Evolutionary conservation across 139 green algal species (phyloP), one percentile per base, ranked within the genome.

Genomic region (Zygnema circumcarinatum): DNA sequence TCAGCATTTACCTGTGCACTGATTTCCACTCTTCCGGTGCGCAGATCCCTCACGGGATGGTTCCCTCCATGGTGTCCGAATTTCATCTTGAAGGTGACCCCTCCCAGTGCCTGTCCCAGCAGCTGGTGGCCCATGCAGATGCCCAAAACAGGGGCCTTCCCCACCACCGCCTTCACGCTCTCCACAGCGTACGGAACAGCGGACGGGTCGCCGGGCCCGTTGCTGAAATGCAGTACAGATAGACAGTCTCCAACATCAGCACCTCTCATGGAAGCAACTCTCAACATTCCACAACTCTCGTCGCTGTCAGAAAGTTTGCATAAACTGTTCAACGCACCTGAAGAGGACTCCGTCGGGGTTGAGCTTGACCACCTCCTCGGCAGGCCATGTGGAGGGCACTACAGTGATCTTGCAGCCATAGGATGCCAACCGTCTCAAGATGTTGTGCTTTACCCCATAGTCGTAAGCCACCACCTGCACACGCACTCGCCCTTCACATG

Each of bases 371-470:
- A 99, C 96, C 86, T 99, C 95, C 35, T 90, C 39, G 1, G 36
- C 33, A 3, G 81, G 33, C n/a, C 52, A 83, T 42, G 56, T 92
- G 2, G 96, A 97, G 2, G 97, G 97, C 81, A 99, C 97, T 0
- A 99, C 97, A 0, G 96, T 99, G 81, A 99, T 93, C 29, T 92
- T 74, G 94, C 97, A 99, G 39, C 96, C 96, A 89, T 96, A 96
- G 0, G 96, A 96, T 0, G 95, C 94, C 62, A 99, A 93, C 52
- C 97, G 94, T 31, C 96, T 92, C 92, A 99, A 91, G 91, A 99
- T 99, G 96, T 99, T 99, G 92, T 95, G 93, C 94, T 99, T 99
- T 92, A 98, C 96, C 90, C 97, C 97, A 91, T 97, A 99, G 91
- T 99, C 97, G 83, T 98, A 98, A 1, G 95, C 95, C 38, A 98